phyloP scores from a whole-genome alignment of 108 stramenopile species.

The Stephanodiscus triporus region DNA sequence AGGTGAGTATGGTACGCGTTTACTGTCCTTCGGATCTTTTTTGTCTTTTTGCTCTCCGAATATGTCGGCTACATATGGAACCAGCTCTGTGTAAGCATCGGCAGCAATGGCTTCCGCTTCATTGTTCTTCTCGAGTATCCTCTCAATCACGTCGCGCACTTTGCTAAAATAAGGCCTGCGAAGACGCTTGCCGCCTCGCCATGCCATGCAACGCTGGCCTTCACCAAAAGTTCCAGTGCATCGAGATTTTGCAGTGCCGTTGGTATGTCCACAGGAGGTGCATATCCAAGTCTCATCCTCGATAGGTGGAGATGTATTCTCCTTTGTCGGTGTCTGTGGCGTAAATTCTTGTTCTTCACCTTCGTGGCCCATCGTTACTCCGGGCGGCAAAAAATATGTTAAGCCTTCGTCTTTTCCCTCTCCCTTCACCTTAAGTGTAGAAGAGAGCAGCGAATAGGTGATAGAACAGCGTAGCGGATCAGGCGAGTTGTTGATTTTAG shows the following conservation, averaged over 20 bases:
- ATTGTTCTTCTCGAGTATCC: constrained; percentile 41
- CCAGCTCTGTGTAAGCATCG: constrained; percentile 30
- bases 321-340: background rate
- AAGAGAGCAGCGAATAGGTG: background rate
- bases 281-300: constrained; percentile 33
- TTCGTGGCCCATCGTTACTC: constrained; percentile 21
- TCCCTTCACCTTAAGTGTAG: constrained; percentile 32
- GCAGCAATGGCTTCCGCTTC: constrained; percentile 49
- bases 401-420: constrained; percentile 44
- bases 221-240: constrained; percentile 9
- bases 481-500: background rate
- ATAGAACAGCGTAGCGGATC: background rate
- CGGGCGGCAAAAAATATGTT: constrained; percentile 55
- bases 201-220: constrained; percentile 14
- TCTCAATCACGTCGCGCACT: constrained; percentile 52
- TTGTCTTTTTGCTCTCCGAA: background rate
- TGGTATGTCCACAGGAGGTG: constrained; percentile 24
- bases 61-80: constrained; percentile 18
- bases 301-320: constrained; percentile 3
- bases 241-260: constrained; percentile 20
- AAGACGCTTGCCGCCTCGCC: constrained; percentile 8
- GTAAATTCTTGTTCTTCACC: constrained; percentile 1
- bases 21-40: background rate
- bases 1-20: constrained; percentile 5
- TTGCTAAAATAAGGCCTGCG: constrained; percentile 45